These are phyloP conservation scores for Rheum nobile DNA, from an alignment of 148 eudicot species.

Conservation along the genomic window DNA sequence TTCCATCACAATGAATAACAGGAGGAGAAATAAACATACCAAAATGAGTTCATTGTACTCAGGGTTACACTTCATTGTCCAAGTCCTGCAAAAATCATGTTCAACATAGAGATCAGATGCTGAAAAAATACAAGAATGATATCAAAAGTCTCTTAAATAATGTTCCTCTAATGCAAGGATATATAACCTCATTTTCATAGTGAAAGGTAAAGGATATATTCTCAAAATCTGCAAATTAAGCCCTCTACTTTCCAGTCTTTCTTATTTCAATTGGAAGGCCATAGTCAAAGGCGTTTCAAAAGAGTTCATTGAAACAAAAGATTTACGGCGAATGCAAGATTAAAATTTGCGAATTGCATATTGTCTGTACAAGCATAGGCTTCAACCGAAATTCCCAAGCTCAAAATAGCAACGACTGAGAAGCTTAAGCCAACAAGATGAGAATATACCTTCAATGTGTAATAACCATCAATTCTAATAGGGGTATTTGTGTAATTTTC, in stretches of 20 bases:
- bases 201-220: too few species aligned
- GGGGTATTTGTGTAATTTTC: too few species aligned
- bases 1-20: not conserved
- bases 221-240: not conserved
- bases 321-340: not conserved
- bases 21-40: conserved; percentile 23
- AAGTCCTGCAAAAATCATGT: too few species aligned
- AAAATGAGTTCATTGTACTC: conserved; percentile 64
- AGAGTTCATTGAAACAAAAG: not conserved
- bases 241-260: not conserved
- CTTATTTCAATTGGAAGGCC: not conserved
- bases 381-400: not conserved
- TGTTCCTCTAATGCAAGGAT: too few species aligned
- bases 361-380: not conserved
- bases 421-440: not conserved
- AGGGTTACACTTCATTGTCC: too few species aligned
- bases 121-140: too few species aligned
- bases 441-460: conserved; percentile 8
- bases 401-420: not conserved
- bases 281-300: not conserved
- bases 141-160: too few species aligned
- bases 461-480: too few species aligned
- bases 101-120: too few species aligned
- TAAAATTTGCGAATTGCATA: not conserved
- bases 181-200: too few species aligned